Evolutionary conservation across 495 filamentous ascomycete genomes (phyloP), one percentile per base, ranked within the genome.

Genomic region (Aspergillus sclerotiicarbonarius): DNA sequence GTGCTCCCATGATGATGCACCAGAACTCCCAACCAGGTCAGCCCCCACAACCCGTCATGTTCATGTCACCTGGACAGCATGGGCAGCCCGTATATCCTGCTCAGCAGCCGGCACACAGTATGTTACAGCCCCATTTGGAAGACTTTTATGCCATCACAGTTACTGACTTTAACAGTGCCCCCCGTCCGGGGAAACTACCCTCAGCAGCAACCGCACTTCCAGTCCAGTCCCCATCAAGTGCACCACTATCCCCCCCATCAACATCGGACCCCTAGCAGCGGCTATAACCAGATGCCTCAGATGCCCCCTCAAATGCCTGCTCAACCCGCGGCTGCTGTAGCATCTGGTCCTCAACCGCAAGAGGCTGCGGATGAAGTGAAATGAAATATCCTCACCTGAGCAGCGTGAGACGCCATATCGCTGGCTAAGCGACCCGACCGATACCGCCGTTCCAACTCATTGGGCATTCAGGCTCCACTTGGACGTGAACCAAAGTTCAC

Each of bases 1-100:
- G 82, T 25, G 83, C 88, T 0, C 90, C 89, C 3, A 87, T 92
- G 75, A 92, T 93, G 89, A 90, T 90, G 83, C 88, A 90, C 64
- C 80, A 84, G 69, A 87, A 87, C 51, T 91, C 88, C 19, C 88
- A 90, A 60, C 86, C 87, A 59, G 88, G 87, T 15, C 88, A 91
- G 60, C 73, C 76, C 46, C 74, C 79, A 6, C 79, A 77, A 57
- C 69, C 70, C 53, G 76, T 80, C 50, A 82, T 89, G 67, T 90
- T 82, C 51, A 87, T 89, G 84, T 82, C 82, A 54, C 86, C 85
- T 31, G 82, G 77, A 61, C 84, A 84, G 59, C 89, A 86, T 64
- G 84, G 83, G 63, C 84, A 87, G 61, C 87, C 88, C 6, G 77
- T 82, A 1, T 91, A 86, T 61, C 75, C 79, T 21, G 84, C 82